Conservation (phyloP, 1,284 basidiomycete genomes). For the Boletus albobrunnescens region DNA sequence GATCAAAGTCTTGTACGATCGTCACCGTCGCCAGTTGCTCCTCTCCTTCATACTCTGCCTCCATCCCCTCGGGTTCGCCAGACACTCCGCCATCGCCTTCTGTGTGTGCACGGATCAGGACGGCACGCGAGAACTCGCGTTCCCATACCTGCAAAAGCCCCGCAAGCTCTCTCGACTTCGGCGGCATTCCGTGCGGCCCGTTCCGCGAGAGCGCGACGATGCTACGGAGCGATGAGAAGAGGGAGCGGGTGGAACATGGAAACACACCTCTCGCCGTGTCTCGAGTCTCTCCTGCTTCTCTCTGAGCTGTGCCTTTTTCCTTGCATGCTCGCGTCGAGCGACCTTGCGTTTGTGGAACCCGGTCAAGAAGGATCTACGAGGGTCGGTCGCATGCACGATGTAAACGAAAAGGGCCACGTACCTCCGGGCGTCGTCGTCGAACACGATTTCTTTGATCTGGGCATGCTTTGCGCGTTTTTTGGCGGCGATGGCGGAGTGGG, state of each 20-base stretch:
- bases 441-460: conserved; percentile 68
- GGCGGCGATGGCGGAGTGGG: conserved; percentile 55
- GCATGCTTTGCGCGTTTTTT: conserved; percentile 55
- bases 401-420: conserved; percentile 24
- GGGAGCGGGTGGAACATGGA: conserved; percentile 1
- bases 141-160: conserved; percentile 44
- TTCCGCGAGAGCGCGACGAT: conserved; percentile 66
- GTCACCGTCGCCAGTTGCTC: conserved; percentile 79
- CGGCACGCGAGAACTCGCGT: conserved; percentile 1
- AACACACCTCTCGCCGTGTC: conserved; percentile 60
- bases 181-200: conserved; percentile 66
- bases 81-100: conserved; percentile 37
- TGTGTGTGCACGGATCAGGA: conserved; percentile 14
- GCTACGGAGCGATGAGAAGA: conserved; percentile 40
- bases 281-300: conserved; percentile 69
- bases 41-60: conserved; percentile 70
- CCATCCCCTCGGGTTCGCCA: conserved; percentile 37
- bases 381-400: conserved; percentile 4
- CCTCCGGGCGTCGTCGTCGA: conserved; percentile 75
- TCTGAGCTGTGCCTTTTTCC: conserved; percentile 60
- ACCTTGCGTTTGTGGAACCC: conserved; percentile 86
- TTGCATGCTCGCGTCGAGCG: conserved; percentile 66
- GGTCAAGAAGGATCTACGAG: conserved; percentile 71
- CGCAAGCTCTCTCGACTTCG: conserved; percentile 68
- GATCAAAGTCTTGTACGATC: conserved; percentile 77